Conservation (phyloP, 176 grass and related monocot genomes). For the Oryza longistaminata region DNA sequence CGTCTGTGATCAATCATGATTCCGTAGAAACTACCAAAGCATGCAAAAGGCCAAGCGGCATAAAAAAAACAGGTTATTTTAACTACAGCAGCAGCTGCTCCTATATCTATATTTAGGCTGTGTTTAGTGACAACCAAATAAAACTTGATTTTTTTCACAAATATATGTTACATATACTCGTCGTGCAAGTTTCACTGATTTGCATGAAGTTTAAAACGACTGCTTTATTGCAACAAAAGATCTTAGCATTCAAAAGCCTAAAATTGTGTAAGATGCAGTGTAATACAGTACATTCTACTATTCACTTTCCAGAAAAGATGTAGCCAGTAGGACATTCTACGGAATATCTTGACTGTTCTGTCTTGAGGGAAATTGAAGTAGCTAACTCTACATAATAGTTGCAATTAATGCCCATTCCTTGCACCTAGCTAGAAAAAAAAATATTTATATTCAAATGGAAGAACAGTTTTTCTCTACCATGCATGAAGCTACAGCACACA, state of each 20-base stretch:
- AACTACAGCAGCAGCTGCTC: neutral
- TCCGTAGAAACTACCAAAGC: neutral
- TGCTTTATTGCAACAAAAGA: neutral
- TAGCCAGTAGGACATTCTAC: neutral
- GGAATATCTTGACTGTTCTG: slow-evolving; percentile 2
- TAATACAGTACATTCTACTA: neutral
- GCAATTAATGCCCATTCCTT: slow-evolving; percentile 40
- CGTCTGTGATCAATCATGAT: slow-evolving; percentile 33
- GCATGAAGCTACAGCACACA: slow-evolving; percentile 4
- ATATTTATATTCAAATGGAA: neutral
- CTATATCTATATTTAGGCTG: neutral
- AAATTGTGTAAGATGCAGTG: neutral
- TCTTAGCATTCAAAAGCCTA: neutral
- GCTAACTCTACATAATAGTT: neutral
- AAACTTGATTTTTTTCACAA: too few species aligned
- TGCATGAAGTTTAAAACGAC: neutral
- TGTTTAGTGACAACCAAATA: too few species aligned
- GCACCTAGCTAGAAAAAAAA: neutral
- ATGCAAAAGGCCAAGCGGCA: neutral
- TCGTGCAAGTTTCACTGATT: slow-evolving; percentile 7
- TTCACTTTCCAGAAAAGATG: neutral
- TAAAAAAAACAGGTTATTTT: neutral
- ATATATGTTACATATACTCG: too few species aligned
- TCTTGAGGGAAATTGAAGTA: neutral
- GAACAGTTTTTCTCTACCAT: neutral